Evolutionary conservation across 495 filamentous ascomycete species (phyloP).

Genomic region (Tuber brumale): DNA sequence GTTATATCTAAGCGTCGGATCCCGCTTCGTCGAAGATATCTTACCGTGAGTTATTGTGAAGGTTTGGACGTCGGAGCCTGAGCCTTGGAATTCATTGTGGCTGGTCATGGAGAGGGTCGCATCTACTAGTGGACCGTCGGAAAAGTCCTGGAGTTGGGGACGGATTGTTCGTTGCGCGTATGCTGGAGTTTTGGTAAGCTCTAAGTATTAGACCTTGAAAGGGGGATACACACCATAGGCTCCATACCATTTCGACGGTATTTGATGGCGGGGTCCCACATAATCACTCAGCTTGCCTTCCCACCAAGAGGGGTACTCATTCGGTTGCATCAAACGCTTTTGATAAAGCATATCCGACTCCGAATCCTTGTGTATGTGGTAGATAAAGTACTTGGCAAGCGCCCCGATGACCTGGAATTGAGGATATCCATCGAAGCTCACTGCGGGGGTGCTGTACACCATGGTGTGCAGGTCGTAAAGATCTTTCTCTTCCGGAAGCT

Average conservation of each 20-base stretch:
- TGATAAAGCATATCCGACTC: slow-evolving; percentile 20
- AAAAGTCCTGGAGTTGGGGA: slow-evolving; percentile 8
- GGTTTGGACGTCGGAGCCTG: slow-evolving; percentile 8
- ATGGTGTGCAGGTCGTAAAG: background rate
- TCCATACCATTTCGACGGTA: slow-evolving; percentile 31
- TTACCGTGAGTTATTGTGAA: slow-evolving; percentile 15
- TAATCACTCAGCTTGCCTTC: slow-evolving; percentile 15
- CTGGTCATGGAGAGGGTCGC: slow-evolving; percentile 15
- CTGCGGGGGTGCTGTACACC: background rate
- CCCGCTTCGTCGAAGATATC: slow-evolving; percentile 7
- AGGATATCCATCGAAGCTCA: slow-evolving; percentile 16
- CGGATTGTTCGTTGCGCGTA: background rate
- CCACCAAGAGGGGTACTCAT: slow-evolving; percentile 22
- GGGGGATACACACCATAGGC: slow-evolving; percentile 20
- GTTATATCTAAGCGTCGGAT: slow-evolving; percentile 4
- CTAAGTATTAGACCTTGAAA: background rate
- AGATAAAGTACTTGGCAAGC: slow-evolving; percentile 18
- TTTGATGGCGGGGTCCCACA: background rate
- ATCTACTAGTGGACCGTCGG: slow-evolving; percentile 23
- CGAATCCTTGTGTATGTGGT: slow-evolving; percentile 21
- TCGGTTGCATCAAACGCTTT: slow-evolving; percentile 9
- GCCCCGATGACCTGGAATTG: slow-evolving; percentile 11
- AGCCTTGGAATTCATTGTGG: slow-evolving; percentile 15
- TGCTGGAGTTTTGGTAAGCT: background rate
- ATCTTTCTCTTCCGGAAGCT: background rate